phyloP scores from a whole-genome alignment of 495 filamentous ascomycete genomes.

The Beverwykella pulmonaria region DNA sequence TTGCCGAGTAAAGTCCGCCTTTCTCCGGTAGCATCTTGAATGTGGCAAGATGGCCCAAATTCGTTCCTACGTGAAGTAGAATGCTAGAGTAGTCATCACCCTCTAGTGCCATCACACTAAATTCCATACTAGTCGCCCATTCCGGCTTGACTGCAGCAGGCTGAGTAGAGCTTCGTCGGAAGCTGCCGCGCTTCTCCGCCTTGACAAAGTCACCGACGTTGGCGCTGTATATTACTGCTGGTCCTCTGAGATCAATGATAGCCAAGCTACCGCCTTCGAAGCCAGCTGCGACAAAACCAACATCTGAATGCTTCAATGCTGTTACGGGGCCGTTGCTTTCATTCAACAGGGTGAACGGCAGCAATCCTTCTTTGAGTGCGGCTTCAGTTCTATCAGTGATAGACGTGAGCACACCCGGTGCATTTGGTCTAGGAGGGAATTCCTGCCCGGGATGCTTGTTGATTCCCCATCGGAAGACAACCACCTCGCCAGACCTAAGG shows the following conservation, averaged over 20 bases:
- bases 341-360: constrained; percentile 78
- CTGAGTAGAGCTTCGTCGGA: constrained; percentile 55
- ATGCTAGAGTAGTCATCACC: constrained; percentile 94
- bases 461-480: constrained; percentile 82
- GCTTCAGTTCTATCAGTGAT: constrained; percentile 77
- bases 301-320: constrained; percentile 78
- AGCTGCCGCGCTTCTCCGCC: constrained; percentile 68
- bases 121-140: constrained; percentile 79
- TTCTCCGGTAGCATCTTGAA: constrained; percentile 82
- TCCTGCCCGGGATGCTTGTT: constrained; percentile 66
- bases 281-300: constrained; percentile 87
- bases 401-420: constrained; percentile 65
- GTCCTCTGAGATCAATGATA: constrained; percentile 85
- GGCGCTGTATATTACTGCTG: constrained; percentile 77
- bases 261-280: constrained; percentile 77
- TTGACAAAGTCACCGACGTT: constrained; percentile 69
- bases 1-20: constrained; percentile 70
- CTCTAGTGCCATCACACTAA: constrained; percentile 90
- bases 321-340: constrained; percentile 78
- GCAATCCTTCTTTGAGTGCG: constrained; percentile 74
- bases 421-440: constrained; percentile 53
- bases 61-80: constrained; percentile 87
- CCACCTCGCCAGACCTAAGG: constrained; percentile 75
- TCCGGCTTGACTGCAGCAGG: constrained; percentile 58
- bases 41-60: constrained; percentile 76